Conservation (phyloP, 2,329 filamentous ascomycete genomes). For the Madurella fahalii region DNA sequence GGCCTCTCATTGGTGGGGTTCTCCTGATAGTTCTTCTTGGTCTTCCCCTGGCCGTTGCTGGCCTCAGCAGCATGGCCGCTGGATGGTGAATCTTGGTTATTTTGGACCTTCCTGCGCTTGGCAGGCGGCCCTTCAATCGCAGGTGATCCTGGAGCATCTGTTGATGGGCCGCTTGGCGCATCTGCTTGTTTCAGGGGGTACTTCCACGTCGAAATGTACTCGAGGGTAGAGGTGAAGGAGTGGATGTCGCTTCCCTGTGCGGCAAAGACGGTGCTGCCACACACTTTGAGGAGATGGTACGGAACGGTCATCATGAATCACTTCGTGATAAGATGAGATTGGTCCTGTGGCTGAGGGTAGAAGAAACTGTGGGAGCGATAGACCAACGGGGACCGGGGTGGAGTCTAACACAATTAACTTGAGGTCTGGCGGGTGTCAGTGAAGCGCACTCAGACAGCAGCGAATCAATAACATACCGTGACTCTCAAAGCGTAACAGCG, state of each 20-base stretch:
- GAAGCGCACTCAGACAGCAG: neutral
- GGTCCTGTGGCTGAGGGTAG: neutral
- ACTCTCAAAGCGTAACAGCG: neutral
- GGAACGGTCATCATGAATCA: slow-evolving; percentile 44
- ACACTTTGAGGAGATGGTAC: slow-evolving; percentile 59
- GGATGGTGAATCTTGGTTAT: slow-evolving; percentile 9
- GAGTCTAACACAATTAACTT: neutral
- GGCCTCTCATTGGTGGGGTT: slow-evolving; percentile 46
- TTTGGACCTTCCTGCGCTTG: slow-evolving; percentile 29
- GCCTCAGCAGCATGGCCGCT: slow-evolving; percentile 24
- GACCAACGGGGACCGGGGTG: neutral
- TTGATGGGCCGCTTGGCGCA: slow-evolving; percentile 30
- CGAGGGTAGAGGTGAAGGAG: slow-evolving; percentile 57
- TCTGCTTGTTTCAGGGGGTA: slow-evolving; percentile 37
- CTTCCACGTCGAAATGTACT: slow-evolving; percentile 61
- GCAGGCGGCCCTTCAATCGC: slow-evolving; percentile 28
- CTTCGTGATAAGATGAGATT: neutral
- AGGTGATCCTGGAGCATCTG: slow-evolving; percentile 22
- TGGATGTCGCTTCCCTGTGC: slow-evolving; percentile 70
- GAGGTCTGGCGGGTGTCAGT: neutral
- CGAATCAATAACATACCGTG: neutral
- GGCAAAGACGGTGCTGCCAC: slow-evolving; percentile 61
- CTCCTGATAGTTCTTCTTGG: slow-evolving; percentile 36
- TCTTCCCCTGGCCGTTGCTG: slow-evolving; percentile 27
- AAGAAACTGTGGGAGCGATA: neutral